These are phyloP conservation scores for Blastomyces gilchristii DNA, from an alignment of 2,329 filamentous ascomycete genomes.

Conservation along the genomic window DNA sequence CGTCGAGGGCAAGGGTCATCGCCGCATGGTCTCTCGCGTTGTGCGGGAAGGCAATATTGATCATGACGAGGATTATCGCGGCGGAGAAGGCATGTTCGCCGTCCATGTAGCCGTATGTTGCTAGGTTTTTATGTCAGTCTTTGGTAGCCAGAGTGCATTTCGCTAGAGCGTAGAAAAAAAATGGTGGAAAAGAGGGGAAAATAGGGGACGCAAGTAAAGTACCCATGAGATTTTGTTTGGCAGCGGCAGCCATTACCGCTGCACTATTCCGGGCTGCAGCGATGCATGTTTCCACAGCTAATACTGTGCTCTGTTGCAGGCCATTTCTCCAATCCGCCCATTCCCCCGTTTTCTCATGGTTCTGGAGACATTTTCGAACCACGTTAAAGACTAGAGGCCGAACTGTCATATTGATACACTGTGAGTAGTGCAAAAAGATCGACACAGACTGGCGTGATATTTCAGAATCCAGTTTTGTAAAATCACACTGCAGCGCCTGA, in stretches of 20 bases:
- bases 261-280: conserved; percentile 42
- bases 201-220: conserved; percentile 18
- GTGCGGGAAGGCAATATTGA: conserved; percentile 43
- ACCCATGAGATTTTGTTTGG: conserved; percentile 43
- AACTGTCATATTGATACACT: conserved; percentile 49
- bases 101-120: conserved; percentile 50
- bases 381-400: conserved; percentile 46
- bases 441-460: conserved; percentile 44
- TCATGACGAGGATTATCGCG: conserved; percentile 46
- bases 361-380: conserved; percentile 40
- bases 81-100: conserved; percentile 48
- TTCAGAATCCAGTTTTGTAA: conserved; percentile 31
- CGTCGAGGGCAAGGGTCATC: conserved; percentile 39
- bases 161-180: neutral
- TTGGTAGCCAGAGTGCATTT: neutral
- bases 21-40: conserved; percentile 34
- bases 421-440: conserved; percentile 46
- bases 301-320: conserved; percentile 40
- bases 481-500: conserved; percentile 40
- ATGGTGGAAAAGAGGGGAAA: neutral
- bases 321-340: conserved; percentile 38
- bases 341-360: conserved; percentile 22
- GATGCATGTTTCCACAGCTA: conserved; percentile 45
- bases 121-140: conserved; percentile 18
- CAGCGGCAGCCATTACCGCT: conserved; percentile 41